These are phyloP conservation scores for Macadamia integrifolia DNA, from an alignment of 164 flowering plant species.

Conservation along the genomic window DNA sequence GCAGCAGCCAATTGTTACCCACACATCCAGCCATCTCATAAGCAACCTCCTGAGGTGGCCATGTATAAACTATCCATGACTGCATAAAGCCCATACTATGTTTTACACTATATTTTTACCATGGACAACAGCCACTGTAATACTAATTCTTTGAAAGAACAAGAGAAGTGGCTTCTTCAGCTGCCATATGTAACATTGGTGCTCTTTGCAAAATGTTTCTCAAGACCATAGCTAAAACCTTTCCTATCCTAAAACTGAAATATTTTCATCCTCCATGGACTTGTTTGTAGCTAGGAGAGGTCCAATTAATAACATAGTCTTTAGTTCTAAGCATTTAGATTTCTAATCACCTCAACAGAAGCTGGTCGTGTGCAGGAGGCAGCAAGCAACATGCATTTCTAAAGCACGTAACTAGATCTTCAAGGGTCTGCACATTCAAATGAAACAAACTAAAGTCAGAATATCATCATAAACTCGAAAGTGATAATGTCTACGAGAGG, in stretches of 20 bases:
- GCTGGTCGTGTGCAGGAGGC: conserved; percentile 51
- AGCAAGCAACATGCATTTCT: conserved; percentile 46
- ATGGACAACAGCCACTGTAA: background rate
- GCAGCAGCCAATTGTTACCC: background rate
- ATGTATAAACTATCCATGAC: background rate
- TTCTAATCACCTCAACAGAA: conserved; percentile 57
- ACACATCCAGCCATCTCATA: background rate
- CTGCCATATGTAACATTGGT: background rate
- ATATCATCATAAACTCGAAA: too few species aligned
- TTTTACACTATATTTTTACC: too few species aligned
- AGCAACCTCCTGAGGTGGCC: background rate
- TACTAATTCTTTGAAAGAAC: background rate
- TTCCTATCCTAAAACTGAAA: background rate
- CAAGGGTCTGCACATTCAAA: conserved; percentile 62
- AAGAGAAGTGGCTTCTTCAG: background rate
- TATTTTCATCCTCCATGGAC: background rate
- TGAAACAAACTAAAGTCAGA: background rate
- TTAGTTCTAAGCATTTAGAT: background rate
- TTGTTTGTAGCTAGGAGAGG: background rate
- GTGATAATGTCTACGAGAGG: too few species aligned
- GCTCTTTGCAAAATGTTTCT: too few species aligned
- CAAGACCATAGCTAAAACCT: too few species aligned
- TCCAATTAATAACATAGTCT: background rate
- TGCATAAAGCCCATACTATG: background rate
- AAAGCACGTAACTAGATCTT: conserved; percentile 50